Evolutionary conservation across 192 early-diverging fungal genomes (phyloP), one percentile per base, ranked within the genome.

Genomic region (Coemansia sp.): DNA sequence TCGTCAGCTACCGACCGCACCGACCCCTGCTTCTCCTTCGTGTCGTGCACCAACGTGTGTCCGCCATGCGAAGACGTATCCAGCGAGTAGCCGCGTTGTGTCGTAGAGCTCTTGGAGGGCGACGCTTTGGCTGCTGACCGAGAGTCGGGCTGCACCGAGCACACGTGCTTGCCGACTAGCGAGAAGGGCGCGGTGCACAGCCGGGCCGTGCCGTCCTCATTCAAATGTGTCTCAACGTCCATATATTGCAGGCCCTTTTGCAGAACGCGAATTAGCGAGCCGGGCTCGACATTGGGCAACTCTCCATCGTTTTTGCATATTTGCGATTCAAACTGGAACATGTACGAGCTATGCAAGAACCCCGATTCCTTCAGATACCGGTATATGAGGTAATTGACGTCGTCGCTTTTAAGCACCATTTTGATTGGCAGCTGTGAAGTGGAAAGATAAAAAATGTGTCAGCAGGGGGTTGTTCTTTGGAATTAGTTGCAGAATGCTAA

Each of bases 221-320:
- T 88, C 39, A 90, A 67, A 62, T 97, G 95, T 1, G 84, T 79
- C 66, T 98, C 93, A 44, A 96, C 82, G 56, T 96, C 91, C 69
- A 86, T 82, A 63, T 94, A 95, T 62, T 88, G 88, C 31, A 98
- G 76, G 0, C 91, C 95, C 65, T 96, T 96, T 60, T 96, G 93
- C 53, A 98, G 76, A 14, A 93, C 79, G 65, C 75, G 84, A 31
- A 98, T 87, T 31, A 98, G 81, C 3, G 85, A 81, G 11, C 95
- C 95, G 18, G 89, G 91, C 45, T 81, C 80, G 41, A 71, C 85
- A 44, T 88, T 81, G 40, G 81, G 81, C 31, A 80, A 69, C 28
- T 80, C 76, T 42, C 66, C 71, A 32, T 85, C 79, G 10, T 72
- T 73, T 40, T 80, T 83, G 68, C 84, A 76, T 59, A 94, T 80